Conservation (phyloP, 257 asterid genomes). For the Paulownia fortunei region DNA sequence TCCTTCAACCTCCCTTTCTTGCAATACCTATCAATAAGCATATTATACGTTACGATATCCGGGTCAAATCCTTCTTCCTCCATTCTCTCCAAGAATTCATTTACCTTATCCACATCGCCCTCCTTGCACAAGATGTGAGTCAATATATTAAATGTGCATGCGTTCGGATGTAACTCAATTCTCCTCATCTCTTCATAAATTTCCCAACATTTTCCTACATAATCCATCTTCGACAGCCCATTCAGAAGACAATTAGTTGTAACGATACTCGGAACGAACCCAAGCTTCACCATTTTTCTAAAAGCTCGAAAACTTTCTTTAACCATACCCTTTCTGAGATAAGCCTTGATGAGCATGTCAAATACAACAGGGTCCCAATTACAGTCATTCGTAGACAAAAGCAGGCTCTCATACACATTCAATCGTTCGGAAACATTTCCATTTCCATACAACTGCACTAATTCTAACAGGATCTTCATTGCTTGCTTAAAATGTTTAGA, state of each 20-base stretch:
- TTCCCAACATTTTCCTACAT: slow-evolving; percentile 72
- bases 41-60: slow-evolving; percentile 76
- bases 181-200: slow-evolving; percentile 63
- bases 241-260: slow-evolving; percentile 65
- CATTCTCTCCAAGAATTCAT: slow-evolving; percentile 71
- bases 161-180: slow-evolving; percentile 67
- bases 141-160: slow-evolving; percentile 77
- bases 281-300: slow-evolving; percentile 53
- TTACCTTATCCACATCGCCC: slow-evolving; percentile 68
- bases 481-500: slow-evolving; percentile 63
- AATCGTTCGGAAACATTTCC: slow-evolving; percentile 27
- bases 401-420: slow-evolving; percentile 56
- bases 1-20: slow-evolving; percentile 74
- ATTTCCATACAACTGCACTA: slow-evolving; percentile 48
- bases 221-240: slow-evolving; percentile 62
- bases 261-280: slow-evolving; percentile 67
- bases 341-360: slow-evolving; percentile 92
- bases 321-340: slow-evolving; percentile 62
- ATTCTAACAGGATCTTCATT: slow-evolving; percentile 62
- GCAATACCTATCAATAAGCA: slow-evolving; percentile 75
- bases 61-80: slow-evolving; percentile 88
- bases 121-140: slow-evolving; percentile 68
- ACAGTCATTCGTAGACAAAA: slow-evolving; percentile 53
- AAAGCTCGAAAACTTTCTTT: slow-evolving; percentile 58
- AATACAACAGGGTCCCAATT: slow-evolving; percentile 89